Conservation (phyloP, 2,329 filamentous ascomycete genomes). For the Stromatinia cepivora region DNA sequence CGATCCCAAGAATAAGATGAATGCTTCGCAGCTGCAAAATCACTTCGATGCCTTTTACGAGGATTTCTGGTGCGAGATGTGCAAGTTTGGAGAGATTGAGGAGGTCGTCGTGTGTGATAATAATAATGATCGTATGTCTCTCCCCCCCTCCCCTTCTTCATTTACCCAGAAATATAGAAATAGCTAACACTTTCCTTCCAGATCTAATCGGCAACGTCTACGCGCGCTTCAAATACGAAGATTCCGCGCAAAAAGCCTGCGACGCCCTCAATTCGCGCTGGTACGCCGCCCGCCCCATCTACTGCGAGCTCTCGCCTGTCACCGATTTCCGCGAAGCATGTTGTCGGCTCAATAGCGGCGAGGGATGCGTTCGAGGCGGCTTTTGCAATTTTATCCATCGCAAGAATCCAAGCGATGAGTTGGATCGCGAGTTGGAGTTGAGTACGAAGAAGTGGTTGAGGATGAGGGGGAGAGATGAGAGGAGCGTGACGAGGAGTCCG, state of each 20-base stretch:
- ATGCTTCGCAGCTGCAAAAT: slow-evolving; percentile 91
- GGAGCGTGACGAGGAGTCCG: slow-evolving; percentile 78
- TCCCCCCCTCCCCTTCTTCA: slow-evolving; percentile 3
- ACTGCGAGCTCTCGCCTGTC: slow-evolving; percentile 95
- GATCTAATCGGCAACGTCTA: slow-evolving; percentile 99
- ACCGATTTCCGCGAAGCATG: slow-evolving; percentile 98
- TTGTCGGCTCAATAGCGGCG: slow-evolving; percentile 89
- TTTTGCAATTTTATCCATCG: slow-evolving; percentile 99
- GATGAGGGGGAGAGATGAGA: slow-evolving; percentile 76
- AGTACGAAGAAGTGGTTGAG: slow-evolving; percentile 97
- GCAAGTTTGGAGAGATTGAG: slow-evolving; percentile 96
- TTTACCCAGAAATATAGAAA: slow-evolving; percentile 12
- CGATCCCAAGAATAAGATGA: slow-evolving; percentile 97
- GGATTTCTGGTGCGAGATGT: slow-evolving; percentile 99
- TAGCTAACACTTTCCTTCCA: slow-evolving; percentile 38
- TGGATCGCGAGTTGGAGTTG: slow-evolving; percentile 84
- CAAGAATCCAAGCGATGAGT: slow-evolving; percentile 87
- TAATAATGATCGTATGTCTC: slow-evolving; percentile 71
- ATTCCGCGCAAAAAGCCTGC: slow-evolving; percentile 88
- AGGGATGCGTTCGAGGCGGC: slow-evolving; percentile 91
- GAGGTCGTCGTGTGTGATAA: slow-evolving; percentile 99
- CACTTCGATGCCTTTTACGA: slow-evolving; percentile 99
- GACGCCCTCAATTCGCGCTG: slow-evolving; percentile 91
- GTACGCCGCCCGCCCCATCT: slow-evolving; percentile 96
- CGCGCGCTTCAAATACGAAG: slow-evolving; percentile 99